Evolutionary conservation across 768 basidiomycete genomes (phyloP), one percentile per base, ranked within the genome.

Genomic region (Wakefieldia striispora): DNA sequence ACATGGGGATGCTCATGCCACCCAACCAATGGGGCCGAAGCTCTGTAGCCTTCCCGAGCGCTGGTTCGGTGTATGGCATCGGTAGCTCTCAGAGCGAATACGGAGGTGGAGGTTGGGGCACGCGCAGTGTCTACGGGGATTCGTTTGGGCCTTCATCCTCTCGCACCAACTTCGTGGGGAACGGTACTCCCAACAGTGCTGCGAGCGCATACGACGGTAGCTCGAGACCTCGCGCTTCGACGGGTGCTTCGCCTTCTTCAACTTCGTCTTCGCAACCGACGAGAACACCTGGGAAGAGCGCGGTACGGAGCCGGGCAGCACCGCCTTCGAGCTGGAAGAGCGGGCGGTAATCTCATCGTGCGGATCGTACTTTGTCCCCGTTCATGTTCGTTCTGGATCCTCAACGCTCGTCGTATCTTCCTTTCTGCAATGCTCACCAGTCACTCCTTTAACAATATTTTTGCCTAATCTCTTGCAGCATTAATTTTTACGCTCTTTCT

Each of bases 61-160:
- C 70, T 31, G 5, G 37, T 7, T 81, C 85, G 33, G 79, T 82
- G 72, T 89, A 84, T 62, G 81, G 76, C 23, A 50, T 68, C 43
- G 67, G 71, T 50, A 74, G 77, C 45, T 78, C 81, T 21, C 76
- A 80, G 48, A 88, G 86, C 61, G 83, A 83, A 45, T 83, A 80
- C 59, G 86, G 84, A 27, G 80, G 80, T 34, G 63, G 71, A 6
- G 70, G 72, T 10, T 82, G 79, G 69, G 73, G 70, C 19, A 78
- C 85, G 37, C 75, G 77, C 56, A 90, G 84, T 57, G 82, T 79
- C 40, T 90, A 90, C 58, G 90, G 87, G 12, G 86, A 86, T 51
- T 64, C 76, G 8, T 81, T 83, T 60, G 78, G 80, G 8, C 72
- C 78, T 2, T 47, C 61, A 7, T 37, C 57, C 14, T 55, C 67